Evolutionary conservation across 768 basidiomycete genomes (phyloP).

Genomic region (Phaffia tasmanica): DNA sequence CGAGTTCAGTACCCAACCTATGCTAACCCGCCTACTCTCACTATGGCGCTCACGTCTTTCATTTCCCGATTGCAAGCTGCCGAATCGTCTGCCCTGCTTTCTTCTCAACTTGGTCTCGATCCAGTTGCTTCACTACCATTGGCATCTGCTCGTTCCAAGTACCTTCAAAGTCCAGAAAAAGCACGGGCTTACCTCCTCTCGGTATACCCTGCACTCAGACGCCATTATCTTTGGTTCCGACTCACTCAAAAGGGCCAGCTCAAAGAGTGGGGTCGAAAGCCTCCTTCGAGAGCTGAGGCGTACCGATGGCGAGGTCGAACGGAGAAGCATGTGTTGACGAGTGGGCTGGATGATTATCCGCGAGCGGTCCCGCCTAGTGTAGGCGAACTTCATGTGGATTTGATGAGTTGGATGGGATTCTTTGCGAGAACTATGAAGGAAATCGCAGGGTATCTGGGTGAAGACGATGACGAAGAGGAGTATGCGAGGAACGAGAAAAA

Average conservation of each 20-base stretch:
- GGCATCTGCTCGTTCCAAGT: slow-evolving; percentile 23
- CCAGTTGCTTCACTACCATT: slow-evolving; percentile 8
- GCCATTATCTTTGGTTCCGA: slow-evolving; percentile 94
- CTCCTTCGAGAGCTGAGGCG: slow-evolving; percentile 61
- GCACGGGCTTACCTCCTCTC: slow-evolving; percentile 60
- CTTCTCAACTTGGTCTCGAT: slow-evolving; percentile 47
- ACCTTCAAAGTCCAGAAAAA: slow-evolving; percentile 51
- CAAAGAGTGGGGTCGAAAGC: slow-evolving; percentile 64
- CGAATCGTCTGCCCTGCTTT: slow-evolving; percentile 45
- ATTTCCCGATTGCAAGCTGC: slow-evolving; percentile 56
- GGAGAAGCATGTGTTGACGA: slow-evolving; percentile 63
- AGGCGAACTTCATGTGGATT: slow-evolving; percentile 84
- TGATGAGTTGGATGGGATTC: slow-evolving; percentile 94
- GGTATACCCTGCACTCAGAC: slow-evolving; percentile 71
- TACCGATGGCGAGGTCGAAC: slow-evolving; percentile 93
- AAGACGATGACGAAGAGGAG: slow-evolving; percentile 52
- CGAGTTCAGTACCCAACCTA: slow-evolving; percentile 85
- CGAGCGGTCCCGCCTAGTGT: slow-evolving; percentile 67
- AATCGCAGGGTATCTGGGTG: slow-evolving; percentile 74
- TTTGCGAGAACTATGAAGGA: slow-evolving; percentile 88
- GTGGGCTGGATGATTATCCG: slow-evolving; percentile 95
- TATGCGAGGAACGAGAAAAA: slow-evolving; percentile 68
- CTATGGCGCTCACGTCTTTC: slow-evolving; percentile 85
- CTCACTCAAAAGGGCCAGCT: slow-evolving; percentile 88
- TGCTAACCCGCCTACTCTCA: slow-evolving; percentile 88